phyloP scores from a whole-genome alignment of 1,284 basidiomycete species.

The Boletellus deceptivus region DNA sequence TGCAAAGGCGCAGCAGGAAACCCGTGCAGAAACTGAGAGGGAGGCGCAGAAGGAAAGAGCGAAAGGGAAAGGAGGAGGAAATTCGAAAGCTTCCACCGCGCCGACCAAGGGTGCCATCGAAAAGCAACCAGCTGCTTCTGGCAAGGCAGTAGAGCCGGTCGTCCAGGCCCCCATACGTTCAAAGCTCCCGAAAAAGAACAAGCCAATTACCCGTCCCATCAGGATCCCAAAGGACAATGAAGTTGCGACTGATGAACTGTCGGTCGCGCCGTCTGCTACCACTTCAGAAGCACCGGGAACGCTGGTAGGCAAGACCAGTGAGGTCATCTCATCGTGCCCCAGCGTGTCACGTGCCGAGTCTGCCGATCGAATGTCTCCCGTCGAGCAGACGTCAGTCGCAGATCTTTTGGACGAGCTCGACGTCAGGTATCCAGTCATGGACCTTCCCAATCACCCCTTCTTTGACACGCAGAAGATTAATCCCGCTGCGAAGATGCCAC shows the following conservation, averaged over 20 bases:
- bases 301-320: conserved; percentile 35
- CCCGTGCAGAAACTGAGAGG: conserved; percentile 32
- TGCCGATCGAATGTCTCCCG: conserved; percentile 41
- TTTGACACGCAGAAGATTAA: conserved; percentile 70
- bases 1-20: conserved; percentile 33
- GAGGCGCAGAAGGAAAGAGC: conserved; percentile 33
- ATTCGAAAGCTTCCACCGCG: conserved; percentile 23
- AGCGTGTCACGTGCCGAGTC: conserved; percentile 61
- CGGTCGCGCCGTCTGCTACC: conserved; percentile 43
- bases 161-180: conserved; percentile 70
- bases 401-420: conserved; percentile 66
- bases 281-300: conserved; percentile 44
- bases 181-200: conserved; percentile 78
- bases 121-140: conserved; percentile 20
- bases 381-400: conserved; percentile 51
- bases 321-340: conserved; percentile 42
- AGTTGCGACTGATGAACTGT: conserved; percentile 41
- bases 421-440: conserved; percentile 56
- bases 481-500: conserved; percentile 68
- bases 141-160: conserved; percentile 34
- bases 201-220: conserved; percentile 58
- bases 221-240: conserved; percentile 61
- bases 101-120: conserved; percentile 22
- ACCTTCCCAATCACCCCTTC: conserved; percentile 66
- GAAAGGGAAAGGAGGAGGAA: conserved; percentile 35